These are phyloP conservation scores for Solanum pimpinellifolium DNA, from an alignment of 257 asterid species.

Conservation along the genomic window DNA sequence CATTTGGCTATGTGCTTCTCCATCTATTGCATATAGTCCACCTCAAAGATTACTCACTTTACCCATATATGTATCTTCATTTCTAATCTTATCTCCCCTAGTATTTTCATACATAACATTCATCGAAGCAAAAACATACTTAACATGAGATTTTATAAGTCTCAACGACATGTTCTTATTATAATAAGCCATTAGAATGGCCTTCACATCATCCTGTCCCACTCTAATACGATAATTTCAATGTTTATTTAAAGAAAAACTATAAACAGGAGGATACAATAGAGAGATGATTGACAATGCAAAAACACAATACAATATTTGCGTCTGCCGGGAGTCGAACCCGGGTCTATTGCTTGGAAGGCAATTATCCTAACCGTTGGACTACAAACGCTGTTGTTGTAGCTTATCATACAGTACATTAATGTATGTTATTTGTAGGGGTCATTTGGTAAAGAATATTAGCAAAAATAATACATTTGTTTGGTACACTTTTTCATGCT, in stretches of 20 bases:
- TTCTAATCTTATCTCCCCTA: too few species aligned
- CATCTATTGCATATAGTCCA: too few species aligned
- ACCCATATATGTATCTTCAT: background rate
- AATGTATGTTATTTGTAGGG: accelerated
- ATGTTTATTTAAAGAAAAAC: background rate
- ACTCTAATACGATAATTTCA: background rate
- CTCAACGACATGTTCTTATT: background rate
- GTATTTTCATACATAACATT: too few species aligned
- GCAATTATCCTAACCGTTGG: conserved; percentile 98
- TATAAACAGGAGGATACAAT: background rate
- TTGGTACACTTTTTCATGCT: too few species aligned
- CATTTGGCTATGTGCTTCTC: too few species aligned
- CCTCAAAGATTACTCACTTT: background rate
- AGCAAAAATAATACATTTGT: too few species aligned
- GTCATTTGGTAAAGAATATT: too few species aligned
- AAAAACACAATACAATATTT: background rate
- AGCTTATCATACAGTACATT: accelerated
- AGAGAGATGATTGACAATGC: background rate
- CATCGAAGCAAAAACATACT: too few species aligned
- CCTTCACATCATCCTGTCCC: background rate
- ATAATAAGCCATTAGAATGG: background rate
- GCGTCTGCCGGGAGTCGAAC: conserved; percentile 95
- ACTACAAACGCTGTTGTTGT: conserved; percentile 40
- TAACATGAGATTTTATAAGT: background rate
- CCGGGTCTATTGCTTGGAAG: conserved; percentile 99